These are phyloP conservation scores for Dendrobium nobile DNA, from an alignment of 106 monocot species.

Conservation along the genomic window DNA sequence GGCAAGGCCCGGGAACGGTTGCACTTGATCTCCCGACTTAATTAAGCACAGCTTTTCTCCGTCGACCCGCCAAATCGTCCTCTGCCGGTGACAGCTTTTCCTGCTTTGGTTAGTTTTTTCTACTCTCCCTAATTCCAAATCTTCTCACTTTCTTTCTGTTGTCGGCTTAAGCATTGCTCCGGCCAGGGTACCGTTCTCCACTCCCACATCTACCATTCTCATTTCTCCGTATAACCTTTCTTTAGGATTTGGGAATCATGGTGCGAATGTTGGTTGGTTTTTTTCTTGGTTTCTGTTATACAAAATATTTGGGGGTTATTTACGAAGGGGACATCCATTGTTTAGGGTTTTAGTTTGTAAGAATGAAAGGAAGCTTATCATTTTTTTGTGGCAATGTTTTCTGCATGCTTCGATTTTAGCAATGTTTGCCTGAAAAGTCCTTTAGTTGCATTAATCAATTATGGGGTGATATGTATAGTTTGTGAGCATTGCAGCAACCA, in stretches of 20 bases:
- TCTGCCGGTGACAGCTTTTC: background rate
- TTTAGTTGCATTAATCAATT: background rate
- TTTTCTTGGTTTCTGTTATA: background rate
- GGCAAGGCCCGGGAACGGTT: background rate
- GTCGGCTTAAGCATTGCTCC: background rate
- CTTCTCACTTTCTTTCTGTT: background rate
- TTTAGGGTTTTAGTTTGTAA: background rate
- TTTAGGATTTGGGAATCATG: background rate
- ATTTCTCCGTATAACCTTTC: background rate
- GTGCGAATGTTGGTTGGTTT: background rate
- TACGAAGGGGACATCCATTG: background rate
- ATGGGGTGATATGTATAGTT: background rate
- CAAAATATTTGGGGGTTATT: background rate
- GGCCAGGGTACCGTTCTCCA: no score
- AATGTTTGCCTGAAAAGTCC: background rate
- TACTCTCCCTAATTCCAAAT: background rate
- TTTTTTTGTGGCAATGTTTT: background rate
- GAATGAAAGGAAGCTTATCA: background rate
- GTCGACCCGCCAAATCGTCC: background rate
- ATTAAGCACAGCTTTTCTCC: background rate
- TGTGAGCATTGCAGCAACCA: background rate
- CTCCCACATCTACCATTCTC: background rate
- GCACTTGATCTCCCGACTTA: no score
- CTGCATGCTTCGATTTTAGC: background rate
- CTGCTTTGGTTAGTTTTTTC: background rate